Conservation (phyloP, 2,329 filamentous ascomycete genomes). For the Aspergillus alliaceus region DNA sequence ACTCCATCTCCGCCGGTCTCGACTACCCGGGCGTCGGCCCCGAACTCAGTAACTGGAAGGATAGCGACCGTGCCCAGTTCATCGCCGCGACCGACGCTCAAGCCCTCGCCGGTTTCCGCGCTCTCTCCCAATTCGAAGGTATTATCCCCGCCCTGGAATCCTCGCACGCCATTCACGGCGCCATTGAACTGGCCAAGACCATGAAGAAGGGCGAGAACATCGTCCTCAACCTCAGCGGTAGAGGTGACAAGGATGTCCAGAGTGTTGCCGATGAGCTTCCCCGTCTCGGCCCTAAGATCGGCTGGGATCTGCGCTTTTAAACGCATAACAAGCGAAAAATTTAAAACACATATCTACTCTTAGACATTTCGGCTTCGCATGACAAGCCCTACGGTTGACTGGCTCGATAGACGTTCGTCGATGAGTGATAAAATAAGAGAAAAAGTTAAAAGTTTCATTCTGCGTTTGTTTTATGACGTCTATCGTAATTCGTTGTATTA, state of each 20-base stretch:
- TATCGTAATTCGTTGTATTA: neutral
- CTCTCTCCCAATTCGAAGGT: conserved; percentile 84
- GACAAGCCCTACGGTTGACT: neutral
- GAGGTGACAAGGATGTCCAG: conserved; percentile 98
- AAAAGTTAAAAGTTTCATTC: neutral
- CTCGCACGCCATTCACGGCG: conserved; percentile 87
- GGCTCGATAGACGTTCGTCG: neutral
- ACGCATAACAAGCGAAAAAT: neutral
- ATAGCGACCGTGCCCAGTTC: conserved; percentile 80
- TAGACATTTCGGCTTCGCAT: neutral
- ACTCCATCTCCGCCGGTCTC: conserved; percentile 92
- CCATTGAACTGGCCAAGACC: conserved; percentile 85
- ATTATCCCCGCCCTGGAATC: conserved; percentile 96
- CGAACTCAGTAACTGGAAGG: conserved; percentile 91
- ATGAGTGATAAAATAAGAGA: neutral
- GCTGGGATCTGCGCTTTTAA: conserved; percentile 63
- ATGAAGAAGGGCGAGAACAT: conserved; percentile 87
- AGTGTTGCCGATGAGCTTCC: conserved; percentile 94
- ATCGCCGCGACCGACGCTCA: conserved; percentile 88
- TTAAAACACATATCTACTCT: neutral
- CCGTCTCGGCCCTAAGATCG: conserved; percentile 83
- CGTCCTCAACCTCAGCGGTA: conserved; percentile 88
- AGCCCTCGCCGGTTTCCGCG: conserved; percentile 81
- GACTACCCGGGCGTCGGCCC: conserved; percentile 97
- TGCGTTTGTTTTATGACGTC: neutral